Conservation (phyloP, 169 alveolate genomes). For the Eimeria praecox region DNA sequence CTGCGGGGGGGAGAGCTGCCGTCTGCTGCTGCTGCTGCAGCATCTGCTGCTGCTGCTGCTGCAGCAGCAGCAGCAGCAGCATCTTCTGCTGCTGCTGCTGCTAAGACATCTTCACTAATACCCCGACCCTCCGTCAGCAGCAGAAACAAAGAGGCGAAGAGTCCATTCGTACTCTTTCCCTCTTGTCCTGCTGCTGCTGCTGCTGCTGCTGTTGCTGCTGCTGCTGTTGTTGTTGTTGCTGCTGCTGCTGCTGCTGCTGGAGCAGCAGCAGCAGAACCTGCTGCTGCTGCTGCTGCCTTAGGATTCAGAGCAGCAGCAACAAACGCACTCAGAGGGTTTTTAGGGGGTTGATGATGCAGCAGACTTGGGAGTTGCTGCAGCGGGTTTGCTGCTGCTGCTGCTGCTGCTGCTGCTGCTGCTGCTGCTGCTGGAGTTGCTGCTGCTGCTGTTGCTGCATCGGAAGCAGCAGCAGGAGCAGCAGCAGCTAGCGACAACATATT, state of each 20-base stretch:
- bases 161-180: background rate
- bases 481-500: background rate
- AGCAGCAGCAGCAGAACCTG: background rate
- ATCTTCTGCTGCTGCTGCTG: background rate
- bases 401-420: background rate
- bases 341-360: constrained; percentile 9
- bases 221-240: background rate
- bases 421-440: background rate
- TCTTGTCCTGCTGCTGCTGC: constrained; percentile 3
- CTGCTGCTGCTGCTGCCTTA: background rate
- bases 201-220: constrained; percentile 13
- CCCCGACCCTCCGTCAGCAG: constrained; percentile 29
- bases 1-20: background rate
- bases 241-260: background rate
- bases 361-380: background rate
- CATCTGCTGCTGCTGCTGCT: too few species aligned
- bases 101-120: background rate
- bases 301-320: constrained; percentile 32
- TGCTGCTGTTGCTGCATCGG: too few species aligned
- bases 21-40: background rate
- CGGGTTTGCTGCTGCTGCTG: background rate
- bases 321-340: background rate
- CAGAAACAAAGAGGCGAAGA: background rate
- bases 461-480: too few species aligned
- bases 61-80: background rate